phyloP scores from a whole-genome alignment of 1,284 basidiomycete species.

The Chalciporus sp. region DNA sequence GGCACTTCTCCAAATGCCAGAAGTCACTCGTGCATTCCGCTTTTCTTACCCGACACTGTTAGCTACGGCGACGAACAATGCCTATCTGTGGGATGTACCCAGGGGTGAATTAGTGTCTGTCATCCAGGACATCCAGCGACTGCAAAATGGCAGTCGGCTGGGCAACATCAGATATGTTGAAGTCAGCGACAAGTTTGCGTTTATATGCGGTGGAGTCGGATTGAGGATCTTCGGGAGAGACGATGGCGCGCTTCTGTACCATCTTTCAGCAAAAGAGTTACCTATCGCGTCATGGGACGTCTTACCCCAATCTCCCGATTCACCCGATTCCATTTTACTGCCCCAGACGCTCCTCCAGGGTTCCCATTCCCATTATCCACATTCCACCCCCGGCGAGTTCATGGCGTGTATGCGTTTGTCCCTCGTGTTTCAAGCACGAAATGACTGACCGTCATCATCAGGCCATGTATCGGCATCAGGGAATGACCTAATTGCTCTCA shows the following conservation, averaged over 20 bases:
- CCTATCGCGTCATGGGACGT: conserved; percentile 35
- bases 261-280: conserved; percentile 40
- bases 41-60: conserved; percentile 69
- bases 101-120: conserved; percentile 48
- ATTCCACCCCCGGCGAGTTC: conserved; percentile 19
- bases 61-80: conserved; percentile 44
- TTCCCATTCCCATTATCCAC: conserved; percentile 2
- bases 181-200: conserved; percentile 56
- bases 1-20: conserved; percentile 52
- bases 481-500: conserved; percentile 52
- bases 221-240: conserved; percentile 57
- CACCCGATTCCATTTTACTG: conserved; percentile 25
- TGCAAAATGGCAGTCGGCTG: conserved; percentile 26
- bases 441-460: conserved; percentile 28
- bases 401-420: conserved; percentile 28
- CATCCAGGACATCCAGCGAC: conserved; percentile 45
- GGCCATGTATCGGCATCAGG: conserved; percentile 65
- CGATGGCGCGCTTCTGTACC: conserved; percentile 45
- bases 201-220: conserved; percentile 54
- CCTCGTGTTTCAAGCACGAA: not conserved
- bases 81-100: conserved; percentile 63
- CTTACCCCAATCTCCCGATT: conserved; percentile 17
- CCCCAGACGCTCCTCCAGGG: conserved; percentile 20
- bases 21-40: conserved; percentile 57
- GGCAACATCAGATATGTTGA: conserved; percentile 66